phyloP scores from a whole-genome alignment of 768 basidiomycete species.

The Lentinula guzmanii region DNA sequence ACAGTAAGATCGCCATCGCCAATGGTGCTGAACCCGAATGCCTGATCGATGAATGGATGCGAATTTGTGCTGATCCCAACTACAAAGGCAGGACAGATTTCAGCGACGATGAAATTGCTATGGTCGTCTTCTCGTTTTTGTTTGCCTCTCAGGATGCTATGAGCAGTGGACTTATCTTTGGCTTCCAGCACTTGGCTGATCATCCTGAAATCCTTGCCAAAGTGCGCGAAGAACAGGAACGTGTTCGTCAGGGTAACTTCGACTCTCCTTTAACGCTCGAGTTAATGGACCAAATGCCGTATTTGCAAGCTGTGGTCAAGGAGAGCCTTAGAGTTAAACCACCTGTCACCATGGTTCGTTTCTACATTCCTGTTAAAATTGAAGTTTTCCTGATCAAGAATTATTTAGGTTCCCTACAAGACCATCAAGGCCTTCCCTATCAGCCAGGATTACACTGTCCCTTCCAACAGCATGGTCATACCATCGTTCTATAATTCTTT shows the following conservation, averaged over 20 bases:
- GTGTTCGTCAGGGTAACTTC: slow-evolving; percentile 71
- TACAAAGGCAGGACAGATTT: slow-evolving; percentile 84
- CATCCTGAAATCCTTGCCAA: slow-evolving; percentile 84
- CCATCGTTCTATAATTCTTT: slow-evolving; percentile 90
- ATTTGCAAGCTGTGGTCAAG: slow-evolving; percentile 87
- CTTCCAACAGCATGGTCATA: slow-evolving; percentile 89
- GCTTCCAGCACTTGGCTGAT: slow-evolving; percentile 94
- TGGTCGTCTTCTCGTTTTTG: slow-evolving; percentile 95
- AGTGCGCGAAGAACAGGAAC: slow-evolving; percentile 86
- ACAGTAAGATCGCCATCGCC: slow-evolving; percentile 79
- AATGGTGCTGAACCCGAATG: slow-evolving; percentile 77
- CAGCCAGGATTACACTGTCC: slow-evolving; percentile 85
- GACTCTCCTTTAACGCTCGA: slow-evolving; percentile 80
- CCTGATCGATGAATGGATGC: slow-evolving; percentile 91
- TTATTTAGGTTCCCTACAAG: slow-evolving; percentile 85
- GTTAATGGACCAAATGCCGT: slow-evolving; percentile 88
- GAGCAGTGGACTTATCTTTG: slow-evolving; percentile 94
- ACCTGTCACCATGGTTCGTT: slow-evolving; percentile 88
- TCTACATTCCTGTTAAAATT: neutral
- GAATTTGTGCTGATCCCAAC: slow-evolving; percentile 55
- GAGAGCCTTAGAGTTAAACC: slow-evolving; percentile 90
- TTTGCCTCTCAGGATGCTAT: slow-evolving; percentile 98
- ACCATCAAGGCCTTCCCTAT: slow-evolving; percentile 90
- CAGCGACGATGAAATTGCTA: slow-evolving; percentile 91
- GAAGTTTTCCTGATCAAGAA: neutral